These are phyloP conservation scores for Claviceps pusilla DNA, from an alignment of 2,329 filamentous ascomycete genomes.

Conservation along the genomic window DNA sequence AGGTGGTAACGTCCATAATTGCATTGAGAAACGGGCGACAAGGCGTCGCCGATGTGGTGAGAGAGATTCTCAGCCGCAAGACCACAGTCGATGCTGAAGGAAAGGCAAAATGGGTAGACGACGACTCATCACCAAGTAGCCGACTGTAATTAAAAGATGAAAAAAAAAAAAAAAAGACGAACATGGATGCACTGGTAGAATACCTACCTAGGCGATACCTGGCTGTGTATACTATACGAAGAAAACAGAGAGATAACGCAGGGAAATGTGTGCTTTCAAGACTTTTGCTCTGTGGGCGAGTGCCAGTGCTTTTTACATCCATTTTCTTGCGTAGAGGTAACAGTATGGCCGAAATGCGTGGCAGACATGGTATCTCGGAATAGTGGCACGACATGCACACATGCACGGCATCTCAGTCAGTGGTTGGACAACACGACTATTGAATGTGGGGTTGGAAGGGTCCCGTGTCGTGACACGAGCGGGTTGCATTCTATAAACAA, in stretches of 20 bases:
- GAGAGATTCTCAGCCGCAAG: constrained; percentile 52
- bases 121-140: constrained; percentile 17
- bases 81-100: constrained; percentile 33
- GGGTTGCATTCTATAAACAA: background rate
- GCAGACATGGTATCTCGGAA: background rate
- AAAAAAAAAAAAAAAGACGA: background rate
- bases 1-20: constrained; percentile 51
- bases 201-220: background rate
- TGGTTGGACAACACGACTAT: background rate
- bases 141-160: constrained; percentile 14
- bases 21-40: constrained; percentile 46
- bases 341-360: background rate
- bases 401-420: background rate
- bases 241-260: background rate
- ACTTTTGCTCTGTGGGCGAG: background rate
- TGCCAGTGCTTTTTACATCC: background rate
- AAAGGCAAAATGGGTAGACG: constrained; percentile 24
- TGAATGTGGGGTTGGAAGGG: background rate
- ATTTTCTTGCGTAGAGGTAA: background rate
- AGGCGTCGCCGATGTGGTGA: constrained; percentile 52
- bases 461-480: background rate
- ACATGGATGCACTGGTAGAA: background rate
- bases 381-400: background rate
- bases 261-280: background rate
- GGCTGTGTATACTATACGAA: background rate